These are phyloP conservation scores for Aureobasidium sp. DNA, from an alignment of 2,329 filamentous ascomycete genomes.

Conservation along the genomic window DNA sequence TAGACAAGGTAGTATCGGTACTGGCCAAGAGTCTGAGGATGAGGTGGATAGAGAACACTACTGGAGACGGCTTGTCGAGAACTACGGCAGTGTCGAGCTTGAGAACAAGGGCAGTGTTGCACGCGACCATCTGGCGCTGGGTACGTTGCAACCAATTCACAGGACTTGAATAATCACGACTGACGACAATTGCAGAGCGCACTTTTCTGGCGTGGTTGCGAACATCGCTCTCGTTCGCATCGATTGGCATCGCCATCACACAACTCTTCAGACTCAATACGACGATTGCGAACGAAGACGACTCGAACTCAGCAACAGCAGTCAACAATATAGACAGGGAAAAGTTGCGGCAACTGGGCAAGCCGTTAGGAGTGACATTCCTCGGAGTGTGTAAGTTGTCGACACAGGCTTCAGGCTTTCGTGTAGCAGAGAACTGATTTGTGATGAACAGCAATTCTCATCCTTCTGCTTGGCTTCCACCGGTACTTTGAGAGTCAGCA, in stretches of 20 bases:
- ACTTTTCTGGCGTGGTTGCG: slow-evolving; percentile 81
- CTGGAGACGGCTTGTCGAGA: slow-evolving; percentile 47
- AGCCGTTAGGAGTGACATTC: slow-evolving; percentile 68
- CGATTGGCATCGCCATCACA: slow-evolving; percentile 73
- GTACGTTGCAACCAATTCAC: slow-evolving; percentile 35
- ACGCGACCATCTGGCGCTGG: slow-evolving; percentile 70
- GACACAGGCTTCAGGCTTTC: neutral
- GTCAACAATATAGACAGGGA: slow-evolving; percentile 16
- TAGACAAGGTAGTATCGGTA: neutral
- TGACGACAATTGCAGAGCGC: slow-evolving; percentile 48
- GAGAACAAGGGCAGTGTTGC: slow-evolving; percentile 83
- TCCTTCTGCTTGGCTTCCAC: slow-evolving; percentile 67
- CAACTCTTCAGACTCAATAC: slow-evolving; percentile 79
- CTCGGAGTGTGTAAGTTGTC: slow-evolving; percentile 48
- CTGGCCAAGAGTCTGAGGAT: slow-evolving; percentile 10
- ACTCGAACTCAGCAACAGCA: slow-evolving; percentile 20
- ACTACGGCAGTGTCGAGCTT: slow-evolving; percentile 61
- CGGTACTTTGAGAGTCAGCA: slow-evolving; percentile 70
- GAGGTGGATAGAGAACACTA: slow-evolving; percentile 32
- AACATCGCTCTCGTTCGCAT: slow-evolving; percentile 72
- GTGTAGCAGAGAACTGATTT: neutral
- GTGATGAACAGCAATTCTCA: slow-evolving; percentile 49
- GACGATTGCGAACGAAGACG: slow-evolving; percentile 34
- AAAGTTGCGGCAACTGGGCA: slow-evolving; percentile 54
- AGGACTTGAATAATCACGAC: neutral